These are phyloP conservation scores for Rhizopogon sp. DNA, from an alignment of 768 basidiomycete genomes.

Conservation along the genomic window DNA sequence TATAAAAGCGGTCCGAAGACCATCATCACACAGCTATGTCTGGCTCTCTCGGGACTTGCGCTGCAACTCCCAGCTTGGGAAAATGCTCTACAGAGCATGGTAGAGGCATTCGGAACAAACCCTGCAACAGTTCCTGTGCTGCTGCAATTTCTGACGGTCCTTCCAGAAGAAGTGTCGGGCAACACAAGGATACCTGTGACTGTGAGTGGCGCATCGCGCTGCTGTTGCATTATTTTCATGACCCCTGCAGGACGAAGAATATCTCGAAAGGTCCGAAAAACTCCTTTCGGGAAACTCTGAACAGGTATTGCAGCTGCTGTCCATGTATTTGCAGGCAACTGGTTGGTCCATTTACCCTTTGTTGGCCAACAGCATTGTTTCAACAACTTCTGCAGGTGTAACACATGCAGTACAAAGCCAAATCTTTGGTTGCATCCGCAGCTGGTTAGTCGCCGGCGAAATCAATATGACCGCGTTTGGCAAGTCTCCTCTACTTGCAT, in stretches of 20 bases:
- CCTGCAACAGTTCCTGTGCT: slow-evolving; percentile 79
- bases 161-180: slow-evolving; percentile 83
- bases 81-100: slow-evolving; percentile 74
- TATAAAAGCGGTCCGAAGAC: slow-evolving; percentile 76
- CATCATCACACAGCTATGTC: slow-evolving; percentile 83
- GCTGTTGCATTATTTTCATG: slow-evolving; percentile 6
- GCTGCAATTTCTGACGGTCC: slow-evolving; percentile 82
- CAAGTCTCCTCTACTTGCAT: slow-evolving; percentile 74
- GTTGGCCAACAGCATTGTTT: background rate
- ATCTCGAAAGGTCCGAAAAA: slow-evolving; percentile 50
- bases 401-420: slow-evolving; percentile 73
- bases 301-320: slow-evolving; percentile 70
- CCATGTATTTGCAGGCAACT: slow-evolving; percentile 83
- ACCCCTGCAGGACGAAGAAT: slow-evolving; percentile 65
- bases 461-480: slow-evolving; percentile 59
- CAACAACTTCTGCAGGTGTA: slow-evolving; percentile 53
- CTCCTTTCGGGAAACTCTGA: slow-evolving; percentile 65
- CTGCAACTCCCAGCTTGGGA: slow-evolving; percentile 86
- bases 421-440: slow-evolving; percentile 78
- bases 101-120: slow-evolving; percentile 80
- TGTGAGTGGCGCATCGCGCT: slow-evolving; percentile 44
- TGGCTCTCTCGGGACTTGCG: slow-evolving; percentile 87
- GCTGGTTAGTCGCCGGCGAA: slow-evolving; percentile 89
- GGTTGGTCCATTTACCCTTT: slow-evolving; percentile 45
- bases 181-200: slow-evolving; percentile 88